A percentile compares a stretch with the other conserved stretches of the same genome.
phyloP scores from a whole-genome alignment of 1,284 basidiomycete genomes.

The Pisolithus thermaeus region DNA sequence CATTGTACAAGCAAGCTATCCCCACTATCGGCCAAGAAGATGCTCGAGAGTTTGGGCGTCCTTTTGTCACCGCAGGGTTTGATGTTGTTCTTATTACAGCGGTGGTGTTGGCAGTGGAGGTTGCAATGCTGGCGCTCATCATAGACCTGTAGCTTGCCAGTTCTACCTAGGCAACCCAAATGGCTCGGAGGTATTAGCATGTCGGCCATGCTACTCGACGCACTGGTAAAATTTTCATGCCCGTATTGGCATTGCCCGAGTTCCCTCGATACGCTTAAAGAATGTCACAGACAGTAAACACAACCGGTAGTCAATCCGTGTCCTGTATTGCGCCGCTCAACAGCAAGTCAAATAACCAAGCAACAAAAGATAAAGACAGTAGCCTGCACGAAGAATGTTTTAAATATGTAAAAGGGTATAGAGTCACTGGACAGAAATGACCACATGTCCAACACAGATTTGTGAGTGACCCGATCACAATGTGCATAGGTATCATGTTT shows the following conservation, averaged over 20 bases:
- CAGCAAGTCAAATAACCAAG: not conserved
- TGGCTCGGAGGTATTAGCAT: too few relatives aligned
- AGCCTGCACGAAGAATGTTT: not conserved
- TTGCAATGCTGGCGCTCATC: conserved; percentile 59
- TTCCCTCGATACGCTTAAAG: too few relatives aligned
- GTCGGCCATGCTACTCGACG: too few relatives aligned
- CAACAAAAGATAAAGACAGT: not conserved
- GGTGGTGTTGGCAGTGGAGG: conserved; percentile 60
- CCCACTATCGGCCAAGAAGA: conserved; percentile 54
- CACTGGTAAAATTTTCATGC: too few relatives aligned
- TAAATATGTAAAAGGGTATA: too few relatives aligned
- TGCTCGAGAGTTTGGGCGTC: conserved; percentile 61
- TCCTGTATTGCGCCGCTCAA: not conserved
- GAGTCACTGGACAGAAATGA: not conserved
- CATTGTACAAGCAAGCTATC: conserved; percentile 16
- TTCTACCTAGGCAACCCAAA: not conserved
- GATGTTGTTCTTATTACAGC: conserved; percentile 58
- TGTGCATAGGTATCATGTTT: not conserved
- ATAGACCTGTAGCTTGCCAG: conserved; percentile 22
- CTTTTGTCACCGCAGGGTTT: conserved; percentile 77
- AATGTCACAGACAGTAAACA: too few relatives aligned
- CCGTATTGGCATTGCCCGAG: too few relatives aligned
- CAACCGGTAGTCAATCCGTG: not conserved
- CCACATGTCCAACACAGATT: not conserved
- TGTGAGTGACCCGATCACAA: not conserved